Evolutionary conservation across 2,329 filamentous ascomycete species (phyloP).

Genomic region (Ascochyta koolunga): DNA sequence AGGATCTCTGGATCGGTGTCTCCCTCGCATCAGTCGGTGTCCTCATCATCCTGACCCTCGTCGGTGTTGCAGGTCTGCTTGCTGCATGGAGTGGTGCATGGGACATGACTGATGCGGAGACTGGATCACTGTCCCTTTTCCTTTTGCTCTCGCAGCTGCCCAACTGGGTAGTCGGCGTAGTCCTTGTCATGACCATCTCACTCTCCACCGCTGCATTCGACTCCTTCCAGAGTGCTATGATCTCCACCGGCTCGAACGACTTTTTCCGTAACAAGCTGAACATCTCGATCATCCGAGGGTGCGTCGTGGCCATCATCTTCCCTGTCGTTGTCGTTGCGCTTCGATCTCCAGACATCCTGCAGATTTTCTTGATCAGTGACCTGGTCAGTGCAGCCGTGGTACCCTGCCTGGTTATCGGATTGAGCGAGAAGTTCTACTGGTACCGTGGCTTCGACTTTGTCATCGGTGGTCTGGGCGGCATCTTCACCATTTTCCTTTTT

Average conservation of each 20-base stretch:
- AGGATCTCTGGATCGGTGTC: conserved; percentile 76
- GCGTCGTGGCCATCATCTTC: conserved; percentile 74
- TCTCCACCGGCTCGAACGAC: conserved; percentile 83
- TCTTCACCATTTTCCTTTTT: conserved; percentile 81
- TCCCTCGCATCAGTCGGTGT: conserved; percentile 69
- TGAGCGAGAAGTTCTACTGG: conserved; percentile 69
- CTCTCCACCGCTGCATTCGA: conserved; percentile 81
- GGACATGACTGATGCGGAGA: conserved; percentile 64
- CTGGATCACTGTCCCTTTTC: conserved; percentile 76
- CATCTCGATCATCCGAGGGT: conserved; percentile 73
- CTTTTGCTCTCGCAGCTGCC: conserved; percentile 74
- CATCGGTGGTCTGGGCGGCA: conserved; percentile 75
- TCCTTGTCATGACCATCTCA: conserved; percentile 79
- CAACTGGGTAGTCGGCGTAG: conserved; percentile 79
- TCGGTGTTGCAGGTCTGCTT: conserved; percentile 75
- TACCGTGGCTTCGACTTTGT: conserved; percentile 84
- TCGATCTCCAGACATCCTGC: conserved; percentile 74
- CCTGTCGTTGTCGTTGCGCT: conserved; percentile 77
- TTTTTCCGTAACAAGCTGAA: conserved; percentile 81
- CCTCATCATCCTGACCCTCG: conserved; percentile 72
- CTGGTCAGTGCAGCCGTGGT: conserved; percentile 78
- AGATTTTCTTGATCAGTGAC: conserved; percentile 84
- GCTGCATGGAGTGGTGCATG: conserved; percentile 79
- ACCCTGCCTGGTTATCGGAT: conserved; percentile 75
- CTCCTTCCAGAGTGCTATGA: conserved; percentile 81